These are phyloP conservation scores for Moesziomyces sp. DNA, from an alignment of 1,284 basidiomycete genomes.

Conservation along the genomic window DNA sequence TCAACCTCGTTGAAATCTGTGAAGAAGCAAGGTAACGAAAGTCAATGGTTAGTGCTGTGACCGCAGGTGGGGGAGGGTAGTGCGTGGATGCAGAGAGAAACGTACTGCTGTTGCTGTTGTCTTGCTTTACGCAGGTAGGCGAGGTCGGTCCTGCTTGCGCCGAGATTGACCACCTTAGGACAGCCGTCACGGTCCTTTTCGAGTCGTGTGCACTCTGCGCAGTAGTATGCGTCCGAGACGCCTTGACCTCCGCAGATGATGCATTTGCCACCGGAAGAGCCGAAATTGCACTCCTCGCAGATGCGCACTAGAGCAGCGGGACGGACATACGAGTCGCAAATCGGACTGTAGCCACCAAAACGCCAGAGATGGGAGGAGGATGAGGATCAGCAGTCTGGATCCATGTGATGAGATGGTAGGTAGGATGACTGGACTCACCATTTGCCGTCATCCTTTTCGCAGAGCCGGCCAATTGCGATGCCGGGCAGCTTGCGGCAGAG, in stretches of 20 bases:
- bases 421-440: constrained; percentile 74
- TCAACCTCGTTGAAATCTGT: constrained; percentile 35
- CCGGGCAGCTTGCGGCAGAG: constrained; percentile 97
- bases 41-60: not conserved
- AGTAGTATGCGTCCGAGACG: constrained; percentile 67
- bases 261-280: constrained; percentile 94
- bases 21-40: not conserved
- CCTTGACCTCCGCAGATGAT: constrained; percentile 79
- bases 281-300: constrained; percentile 98
- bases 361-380: not conserved
- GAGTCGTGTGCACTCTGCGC: constrained; percentile 80
- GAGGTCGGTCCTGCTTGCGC: constrained; percentile 70
- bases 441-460: constrained; percentile 99
- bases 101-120: constrained; percentile 52
- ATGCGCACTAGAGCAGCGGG: constrained; percentile 97
- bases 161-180: constrained; percentile 97
- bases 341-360: constrained; percentile 76
- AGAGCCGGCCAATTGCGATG: constrained; percentile 92
- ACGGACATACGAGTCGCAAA: constrained; percentile 98
- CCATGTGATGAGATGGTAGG: no score
- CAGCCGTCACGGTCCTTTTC: constrained; percentile 99
- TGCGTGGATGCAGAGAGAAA: not conserved
- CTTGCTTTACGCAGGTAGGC: constrained; percentile 59
- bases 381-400: constrained; percentile 2
- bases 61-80: not conserved